Base-by-base conservation (phyloP, 2,329 filamentous ascomycete genomes). In the Leptographium wingfieldii region DNA sequence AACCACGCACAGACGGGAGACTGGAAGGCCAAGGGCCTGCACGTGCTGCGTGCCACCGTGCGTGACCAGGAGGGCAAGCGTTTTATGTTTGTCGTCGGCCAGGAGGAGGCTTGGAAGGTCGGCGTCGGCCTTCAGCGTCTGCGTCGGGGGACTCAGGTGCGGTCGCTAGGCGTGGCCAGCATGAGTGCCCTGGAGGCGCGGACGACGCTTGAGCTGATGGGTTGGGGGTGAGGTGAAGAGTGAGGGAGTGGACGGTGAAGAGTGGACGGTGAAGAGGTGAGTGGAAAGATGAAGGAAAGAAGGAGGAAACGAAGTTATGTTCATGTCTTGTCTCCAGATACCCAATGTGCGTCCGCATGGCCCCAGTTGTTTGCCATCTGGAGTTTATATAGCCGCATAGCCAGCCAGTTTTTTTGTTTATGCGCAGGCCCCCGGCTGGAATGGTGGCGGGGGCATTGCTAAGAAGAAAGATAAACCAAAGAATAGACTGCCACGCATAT, bases 41-140 rank as follows among this genome's bases (percentile, higher is more conserved):
- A 87, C 68, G 70, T 88, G 11, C 71, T 88, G 60, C 79, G 84
- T 57, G 84, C 83, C 27, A 84, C 79, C 16, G 76, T 87, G 61
- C 75, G 82, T 59, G 84, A 88, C 67, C 81, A 85, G 64, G 84
- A 86, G 62, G 82, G 82, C 52, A 85, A 85, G 72, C 77, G 83
- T 43, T 86, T 82, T 67, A 70, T 87, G 43, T 87, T 87, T 67
- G 77, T 87, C 11, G 72, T 87, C 40, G 75, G 77, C 49, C 83
- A 87, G 67, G 78, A 82, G 62, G 84, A 88, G 69, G 79, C 78
- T 33, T 87, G 85, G 85, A 88, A 88, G 76, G 74, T 88, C 29
- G 77, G 82, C 1, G 73, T 80, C 43, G 84, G 82, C 2, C 68
- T 88, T 65, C 81, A 85, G 69, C 76, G 80, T 53, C 70, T 88